Evolutionary conservation across 495 filamentous ascomycete species (phyloP), one percentile per base, ranked within the genome.

Genomic region (Parachaetomium inaequale): DNA sequence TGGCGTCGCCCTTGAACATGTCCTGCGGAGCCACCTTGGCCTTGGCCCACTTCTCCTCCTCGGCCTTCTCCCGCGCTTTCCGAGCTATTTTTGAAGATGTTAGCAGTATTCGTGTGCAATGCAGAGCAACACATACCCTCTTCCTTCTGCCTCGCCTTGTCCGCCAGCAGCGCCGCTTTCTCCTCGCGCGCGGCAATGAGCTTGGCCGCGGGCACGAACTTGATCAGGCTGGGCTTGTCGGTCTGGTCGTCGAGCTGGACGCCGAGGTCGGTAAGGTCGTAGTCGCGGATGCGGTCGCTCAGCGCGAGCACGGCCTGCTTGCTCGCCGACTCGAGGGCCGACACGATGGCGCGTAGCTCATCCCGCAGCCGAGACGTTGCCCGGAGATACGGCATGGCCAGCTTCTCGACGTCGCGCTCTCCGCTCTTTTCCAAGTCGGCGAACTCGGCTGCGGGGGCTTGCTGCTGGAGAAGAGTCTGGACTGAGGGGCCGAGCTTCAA

Each of bases 231-330:
- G 0, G 88, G 87, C 62, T 81, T 79, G 36, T 80, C 80, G 14
- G 68, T 63, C 17, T 90, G 86, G 68, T 98, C 93, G 68, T 97
- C 93, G 11, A 98, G 86, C 63, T 94, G 92, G 25, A 97, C 85
- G 21, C 86, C 90, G 0, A 93, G 77, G 51, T 90, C 82, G 55
- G 88, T 90, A 32, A 98, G 85, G 56, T 90, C 85, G 28, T 83
- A 75, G 67, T 97, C 88, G 28, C 93, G 88, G 50, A 98, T 82
- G 6, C 82, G 79, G 69, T 96, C 93, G 66, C 87, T 92, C 49
- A 96, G 82, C 0, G 79, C 63, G 7, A 92, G 79, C 15, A 93
- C 73, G 4, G 76, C 75, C 14, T 87, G 81, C 70, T 88, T 88
- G 1, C 77, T 75, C 17, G 77, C 66, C 1, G 81, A 76, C 21